Conservation (phyloP, 1,139 yeast genomes). For the Taphrina communis region DNA sequence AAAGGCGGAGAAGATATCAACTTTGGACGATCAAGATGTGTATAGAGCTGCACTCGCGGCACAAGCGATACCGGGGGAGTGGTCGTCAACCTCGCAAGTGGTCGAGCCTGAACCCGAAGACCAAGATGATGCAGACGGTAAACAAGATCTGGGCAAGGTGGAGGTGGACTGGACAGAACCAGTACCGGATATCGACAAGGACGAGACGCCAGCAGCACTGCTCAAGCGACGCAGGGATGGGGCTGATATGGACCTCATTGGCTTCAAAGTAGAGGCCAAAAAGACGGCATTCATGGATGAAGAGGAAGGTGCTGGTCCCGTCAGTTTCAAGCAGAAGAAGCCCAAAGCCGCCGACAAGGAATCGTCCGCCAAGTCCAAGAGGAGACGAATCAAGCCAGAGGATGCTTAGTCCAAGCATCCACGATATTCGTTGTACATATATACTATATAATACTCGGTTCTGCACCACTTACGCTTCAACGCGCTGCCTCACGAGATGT, state of each 20-base stretch:
- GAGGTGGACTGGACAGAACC: slow-evolving; percentile 12
- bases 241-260: slow-evolving; percentile 23
- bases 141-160: not conserved
- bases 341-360: slow-evolving; percentile 4
- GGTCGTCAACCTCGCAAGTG: slow-evolving; percentile 18
- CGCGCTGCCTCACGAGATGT: no score
- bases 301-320: slow-evolving; percentile 14
- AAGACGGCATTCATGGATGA: slow-evolving; percentile 5
- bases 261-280: slow-evolving; percentile 25
- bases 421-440: not conserved
- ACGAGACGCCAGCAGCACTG: not conserved
- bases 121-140: not conserved
- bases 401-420: not conserved
- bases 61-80: slow-evolving; percentile 33
- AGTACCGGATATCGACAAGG: not conserved
- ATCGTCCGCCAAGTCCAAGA: not conserved
- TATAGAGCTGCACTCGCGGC: slow-evolving; percentile 33
- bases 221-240: slow-evolving; percentile 35
- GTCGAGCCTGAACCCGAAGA: not conserved
- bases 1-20: slow-evolving; percentile 1
- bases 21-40: slow-evolving; percentile 31
- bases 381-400: not conserved
- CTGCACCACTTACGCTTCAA: no score
- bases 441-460: not conserved
- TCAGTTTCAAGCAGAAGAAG: slow-evolving; percentile 32